phyloP scores from a whole-genome alignment of 495 filamentous ascomycete species.

The Evansstolkia leycettana region DNA sequence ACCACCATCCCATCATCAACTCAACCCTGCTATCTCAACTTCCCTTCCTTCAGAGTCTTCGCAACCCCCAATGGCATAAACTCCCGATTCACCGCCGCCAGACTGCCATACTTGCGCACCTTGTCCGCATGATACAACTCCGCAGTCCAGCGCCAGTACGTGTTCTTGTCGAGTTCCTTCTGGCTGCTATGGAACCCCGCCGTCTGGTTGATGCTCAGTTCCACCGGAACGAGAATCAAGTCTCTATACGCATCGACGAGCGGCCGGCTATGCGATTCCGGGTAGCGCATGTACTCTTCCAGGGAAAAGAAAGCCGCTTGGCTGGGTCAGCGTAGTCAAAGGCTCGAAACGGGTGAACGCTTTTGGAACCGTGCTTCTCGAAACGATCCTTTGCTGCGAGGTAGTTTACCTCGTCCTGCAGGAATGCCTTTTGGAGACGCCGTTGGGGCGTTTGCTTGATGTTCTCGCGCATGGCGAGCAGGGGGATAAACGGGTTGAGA shows the following conservation, averaged over 20 bases:
- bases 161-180: conserved; percentile 12
- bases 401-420: conserved; percentile 35
- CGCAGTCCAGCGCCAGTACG: conserved; percentile 53
- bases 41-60: conserved; percentile 45
- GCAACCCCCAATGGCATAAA: conserved; percentile 55
- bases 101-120: conserved; percentile 44
- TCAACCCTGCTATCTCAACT: conserved; percentile 46
- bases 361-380: conserved; percentile 16
- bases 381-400: conserved; percentile 28
- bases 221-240: conserved; percentile 25
- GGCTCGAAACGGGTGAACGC: not conserved
- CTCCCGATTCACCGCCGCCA: conserved; percentile 49
- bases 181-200: conserved; percentile 13
- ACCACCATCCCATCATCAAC: no score
- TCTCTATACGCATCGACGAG: conserved; percentile 22
- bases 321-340: no score
- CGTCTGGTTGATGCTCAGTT: conserved; percentile 21
- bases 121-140: conserved; percentile 48
- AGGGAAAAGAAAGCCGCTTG: conserved; percentile 37
- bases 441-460: conserved; percentile 34
- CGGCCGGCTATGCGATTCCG: conserved; percentile 30
- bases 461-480: conserved; percentile 39
- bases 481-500: conserved; percentile 41
- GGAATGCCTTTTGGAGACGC: conserved; percentile 30
- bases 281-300: conserved; percentile 38